phyloP scores from a whole-genome alignment of 2,329 filamentous ascomycete genomes.

The Xylaria hypoxylon region DNA sequence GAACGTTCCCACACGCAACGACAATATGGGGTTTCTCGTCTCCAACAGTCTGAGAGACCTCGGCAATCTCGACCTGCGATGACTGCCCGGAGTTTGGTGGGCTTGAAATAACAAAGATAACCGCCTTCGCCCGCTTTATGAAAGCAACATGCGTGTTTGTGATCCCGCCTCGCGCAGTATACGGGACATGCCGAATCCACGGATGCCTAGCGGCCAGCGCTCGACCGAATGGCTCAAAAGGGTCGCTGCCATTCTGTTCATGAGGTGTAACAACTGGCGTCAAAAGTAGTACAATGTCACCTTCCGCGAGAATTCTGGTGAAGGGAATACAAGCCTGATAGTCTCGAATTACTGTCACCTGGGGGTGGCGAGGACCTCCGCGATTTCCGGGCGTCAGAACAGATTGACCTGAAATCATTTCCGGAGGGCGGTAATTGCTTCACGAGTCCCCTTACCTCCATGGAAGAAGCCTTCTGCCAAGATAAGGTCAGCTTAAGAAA shows the following conservation, averaged over 20 bases:
- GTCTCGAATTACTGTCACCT: conserved; percentile 48
- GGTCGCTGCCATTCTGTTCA: conserved; percentile 64
- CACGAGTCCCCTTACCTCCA: conserved; percentile 44
- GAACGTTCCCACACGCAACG: conserved; percentile 62
- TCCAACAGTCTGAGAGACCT: conserved; percentile 57
- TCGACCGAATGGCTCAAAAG: conserved; percentile 77
- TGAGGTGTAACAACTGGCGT: conserved; percentile 66
- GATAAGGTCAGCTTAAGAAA: conserved; percentile 20
- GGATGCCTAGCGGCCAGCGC: conserved; percentile 70
- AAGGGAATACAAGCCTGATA: conserved; percentile 60
- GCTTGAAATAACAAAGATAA: conserved; percentile 71
- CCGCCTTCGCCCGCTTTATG: conserved; percentile 67
- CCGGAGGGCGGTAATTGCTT: conserved; percentile 44
- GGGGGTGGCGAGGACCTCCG: conserved; percentile 47
- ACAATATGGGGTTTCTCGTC: conserved; percentile 64
- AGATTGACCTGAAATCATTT: conserved; percentile 50
- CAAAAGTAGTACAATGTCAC: conserved; percentile 70
- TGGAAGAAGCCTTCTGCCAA: conserved; percentile 37
- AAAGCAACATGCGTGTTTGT: conserved; percentile 73
- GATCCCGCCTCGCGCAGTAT: conserved; percentile 72
- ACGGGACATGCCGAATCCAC: conserved; percentile 77
- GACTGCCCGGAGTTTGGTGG: conserved; percentile 59
- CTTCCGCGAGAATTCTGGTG: conserved; percentile 58
- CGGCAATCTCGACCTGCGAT: conserved; percentile 65
- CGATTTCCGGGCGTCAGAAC: conserved; percentile 46